These are phyloP conservation scores for Homolaphlyctis polyrhiza DNA, from an alignment of 371 early-diverging fungal genomes.

Conservation along the genomic window DNA sequence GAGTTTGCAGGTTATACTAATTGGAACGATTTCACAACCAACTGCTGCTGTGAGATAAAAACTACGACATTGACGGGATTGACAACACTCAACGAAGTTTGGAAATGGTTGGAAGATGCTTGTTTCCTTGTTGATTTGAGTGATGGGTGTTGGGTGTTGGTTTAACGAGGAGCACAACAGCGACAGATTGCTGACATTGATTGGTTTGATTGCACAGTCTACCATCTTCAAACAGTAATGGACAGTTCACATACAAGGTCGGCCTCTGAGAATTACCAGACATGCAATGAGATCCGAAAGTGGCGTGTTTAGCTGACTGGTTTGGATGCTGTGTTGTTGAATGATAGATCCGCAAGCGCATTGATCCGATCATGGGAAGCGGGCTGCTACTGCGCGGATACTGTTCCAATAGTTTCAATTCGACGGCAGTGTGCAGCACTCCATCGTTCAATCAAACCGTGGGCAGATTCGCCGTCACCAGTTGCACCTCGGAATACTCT, in stretches of 20 bases:
- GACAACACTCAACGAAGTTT: background rate
- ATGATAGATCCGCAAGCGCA: background rate
- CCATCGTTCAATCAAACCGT: background rate
- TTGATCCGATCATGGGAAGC: background rate
- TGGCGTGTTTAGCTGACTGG: background rate
- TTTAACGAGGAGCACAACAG: no score
- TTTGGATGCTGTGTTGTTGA: background rate
- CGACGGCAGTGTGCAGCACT: background rate
- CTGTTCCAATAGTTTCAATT: background rate
- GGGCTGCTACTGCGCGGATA: background rate
- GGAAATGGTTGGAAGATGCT: background rate
- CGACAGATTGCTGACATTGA: background rate
- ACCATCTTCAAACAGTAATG: background rate
- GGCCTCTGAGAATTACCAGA: background rate
- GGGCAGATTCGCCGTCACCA: background rate
- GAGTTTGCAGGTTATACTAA: constrained; percentile 4
- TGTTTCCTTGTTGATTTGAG: background rate
- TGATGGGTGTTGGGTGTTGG: no score
- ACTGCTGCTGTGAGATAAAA: background rate
- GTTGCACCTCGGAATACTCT: background rate
- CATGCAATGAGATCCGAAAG: background rate
- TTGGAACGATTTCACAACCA: background rate
- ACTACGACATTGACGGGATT: background rate
- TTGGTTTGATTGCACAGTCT: background rate
- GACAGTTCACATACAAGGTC: background rate